These are phyloP conservation scores for Cryphonectria carpinicola DNA, from an alignment of 2,329 filamentous ascomycete genomes.

Conservation along the genomic window DNA sequence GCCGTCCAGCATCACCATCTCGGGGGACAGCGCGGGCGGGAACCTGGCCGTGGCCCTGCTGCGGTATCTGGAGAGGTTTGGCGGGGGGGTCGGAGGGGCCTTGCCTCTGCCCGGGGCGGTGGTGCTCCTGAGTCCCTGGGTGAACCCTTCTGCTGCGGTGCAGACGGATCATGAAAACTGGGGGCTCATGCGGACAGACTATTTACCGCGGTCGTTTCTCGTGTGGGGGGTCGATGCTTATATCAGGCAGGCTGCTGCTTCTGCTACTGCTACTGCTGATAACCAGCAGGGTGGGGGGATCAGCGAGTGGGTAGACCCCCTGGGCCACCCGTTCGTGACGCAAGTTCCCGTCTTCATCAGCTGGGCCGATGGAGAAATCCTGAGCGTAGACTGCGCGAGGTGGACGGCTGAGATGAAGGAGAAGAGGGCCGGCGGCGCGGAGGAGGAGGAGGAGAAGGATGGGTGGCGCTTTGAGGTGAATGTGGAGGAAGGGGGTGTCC, in stretches of 20 bases:
- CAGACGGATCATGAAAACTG: background rate
- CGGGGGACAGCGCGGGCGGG: constrained; percentile 54
- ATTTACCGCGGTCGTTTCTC: constrained; percentile 13
- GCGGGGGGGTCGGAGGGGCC: constrained; percentile 36
- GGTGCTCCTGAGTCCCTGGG: constrained; percentile 39
- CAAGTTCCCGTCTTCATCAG: constrained; percentile 46
- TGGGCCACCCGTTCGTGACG: constrained; percentile 43
- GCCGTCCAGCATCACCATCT: constrained; percentile 45
- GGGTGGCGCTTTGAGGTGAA: constrained; percentile 39
- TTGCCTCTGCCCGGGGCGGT: constrained; percentile 43
- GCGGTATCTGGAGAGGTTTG: constrained; percentile 49
- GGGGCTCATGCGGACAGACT: constrained; percentile 14
- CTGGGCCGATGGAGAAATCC: constrained; percentile 45
- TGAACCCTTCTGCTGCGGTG: constrained; percentile 28
- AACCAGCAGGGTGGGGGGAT: background rate
- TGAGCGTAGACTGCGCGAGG: constrained; percentile 44
- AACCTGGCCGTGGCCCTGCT: constrained; percentile 50
- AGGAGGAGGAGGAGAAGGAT: no score
- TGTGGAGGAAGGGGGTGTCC: constrained; percentile 41
- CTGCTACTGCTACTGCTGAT: no score
- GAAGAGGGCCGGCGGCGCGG: background rate
- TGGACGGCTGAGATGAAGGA: constrained; percentile 42
- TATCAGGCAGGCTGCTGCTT: constrained; percentile 29
- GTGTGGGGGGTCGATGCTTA: constrained; percentile 47
- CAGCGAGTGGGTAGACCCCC: constrained; percentile 43